Conservation (phyloP, 495 filamentous ascomycete species). For the Aspergillus sparsus region DNA sequence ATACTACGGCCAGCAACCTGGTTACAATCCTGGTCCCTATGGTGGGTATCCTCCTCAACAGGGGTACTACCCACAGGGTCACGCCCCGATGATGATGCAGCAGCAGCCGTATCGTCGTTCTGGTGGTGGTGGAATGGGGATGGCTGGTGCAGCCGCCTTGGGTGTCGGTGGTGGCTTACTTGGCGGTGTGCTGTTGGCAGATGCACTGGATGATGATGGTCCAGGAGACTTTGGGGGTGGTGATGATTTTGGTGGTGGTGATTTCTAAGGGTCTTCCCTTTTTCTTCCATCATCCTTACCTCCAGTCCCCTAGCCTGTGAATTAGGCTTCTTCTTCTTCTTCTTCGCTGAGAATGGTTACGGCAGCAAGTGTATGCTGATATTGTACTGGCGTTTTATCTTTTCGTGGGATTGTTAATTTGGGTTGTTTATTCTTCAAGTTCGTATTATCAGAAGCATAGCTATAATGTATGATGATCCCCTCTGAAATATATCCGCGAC, state of each 20-base stretch:
- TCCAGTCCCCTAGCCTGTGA: neutral
- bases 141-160: conserved; percentile 69
- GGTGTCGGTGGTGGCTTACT: conserved; percentile 76
- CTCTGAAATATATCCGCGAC: too few relatives aligned
- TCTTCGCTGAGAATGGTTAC: neutral
- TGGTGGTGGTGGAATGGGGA: conserved; percentile 58
- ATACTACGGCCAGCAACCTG: conserved; percentile 24
- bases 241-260: conserved; percentile 45
- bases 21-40: conserved; percentile 31
- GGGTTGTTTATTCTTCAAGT: too few relatives aligned
- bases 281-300: conserved; percentile 2
- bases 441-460: too few relatives aligned
- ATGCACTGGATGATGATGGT: conserved; percentile 61
- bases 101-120: conserved; percentile 4
- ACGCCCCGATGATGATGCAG: neutral
- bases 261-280: conserved; percentile 20
- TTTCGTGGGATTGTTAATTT: too few relatives aligned
- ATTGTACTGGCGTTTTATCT: too few relatives aligned
- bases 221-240: conserved; percentile 47
- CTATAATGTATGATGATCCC: too few relatives aligned
- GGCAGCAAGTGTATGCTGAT: too few relatives aligned
- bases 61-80: conserved; percentile 40
- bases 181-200: conserved; percentile 67
- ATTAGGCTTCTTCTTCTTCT: conserved; percentile 2
- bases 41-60: conserved; percentile 4